These are phyloP conservation scores for Paramecium sonneborni DNA, from an alignment of 73 alveolate species.

Conservation along the genomic window DNA sequence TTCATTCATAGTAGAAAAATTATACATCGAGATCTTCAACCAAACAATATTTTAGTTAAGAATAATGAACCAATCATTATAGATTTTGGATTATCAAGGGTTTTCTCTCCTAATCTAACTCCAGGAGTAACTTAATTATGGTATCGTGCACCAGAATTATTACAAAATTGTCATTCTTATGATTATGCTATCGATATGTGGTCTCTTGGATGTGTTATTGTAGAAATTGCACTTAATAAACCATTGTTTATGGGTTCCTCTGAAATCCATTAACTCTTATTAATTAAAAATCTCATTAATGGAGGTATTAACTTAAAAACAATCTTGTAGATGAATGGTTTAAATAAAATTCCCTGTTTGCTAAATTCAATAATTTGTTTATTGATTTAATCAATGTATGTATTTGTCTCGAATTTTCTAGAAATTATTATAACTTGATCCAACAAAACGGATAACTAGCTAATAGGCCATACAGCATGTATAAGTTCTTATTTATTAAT, in stretches of 20 bases:
- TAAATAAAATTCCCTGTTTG: background rate
- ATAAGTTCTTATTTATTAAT: background rate
- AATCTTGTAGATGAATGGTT: background rate
- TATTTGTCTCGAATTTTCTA: background rate
- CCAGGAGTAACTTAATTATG: background rate
- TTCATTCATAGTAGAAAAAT: background rate
- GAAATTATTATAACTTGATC: background rate
- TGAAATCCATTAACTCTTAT: slow-evolving; percentile 4
- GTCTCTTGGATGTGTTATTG: slow-evolving; percentile 83
- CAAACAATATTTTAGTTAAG: background rate
- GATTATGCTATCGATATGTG: slow-evolving; percentile 81
- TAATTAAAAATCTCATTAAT: background rate
- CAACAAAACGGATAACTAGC: background rate
- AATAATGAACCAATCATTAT: background rate
- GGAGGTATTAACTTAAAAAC: background rate
- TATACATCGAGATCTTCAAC: slow-evolving; percentile 12
- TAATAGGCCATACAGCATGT: background rate
- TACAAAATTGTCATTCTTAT: slow-evolving; percentile 68
- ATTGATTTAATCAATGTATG: background rate
- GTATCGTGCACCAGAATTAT: slow-evolving; percentile 85
- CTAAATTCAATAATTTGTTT: background rate
- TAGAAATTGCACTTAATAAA: slow-evolving; percentile 2
- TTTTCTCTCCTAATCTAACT: background rate
- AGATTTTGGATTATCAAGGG: background rate
- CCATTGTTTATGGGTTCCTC: slow-evolving; percentile 56